Percentiles rank a stretch among this genome's conserved stretches.
Conservation (phyloP, 768 basidiomycete species). For the Kwoniella sp. region DNA sequence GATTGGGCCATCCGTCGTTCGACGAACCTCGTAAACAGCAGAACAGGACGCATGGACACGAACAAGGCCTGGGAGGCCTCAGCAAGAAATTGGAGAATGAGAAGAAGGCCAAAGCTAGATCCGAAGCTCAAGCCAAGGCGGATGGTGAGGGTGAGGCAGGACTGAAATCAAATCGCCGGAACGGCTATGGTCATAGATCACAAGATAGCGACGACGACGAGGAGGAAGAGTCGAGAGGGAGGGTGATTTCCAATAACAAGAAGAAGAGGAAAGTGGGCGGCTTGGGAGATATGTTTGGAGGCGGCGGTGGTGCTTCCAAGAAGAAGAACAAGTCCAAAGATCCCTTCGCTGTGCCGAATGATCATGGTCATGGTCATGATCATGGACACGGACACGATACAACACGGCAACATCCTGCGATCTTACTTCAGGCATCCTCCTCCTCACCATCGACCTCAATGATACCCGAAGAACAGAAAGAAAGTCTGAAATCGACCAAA, state of each 20-base stretch:
- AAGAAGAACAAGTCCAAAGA: constrained; percentile 36
- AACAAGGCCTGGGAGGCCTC: constrained; percentile 2
- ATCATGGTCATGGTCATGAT: too few species aligned
- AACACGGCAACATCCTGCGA: not conserved
- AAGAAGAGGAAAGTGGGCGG: constrained; percentile 11
- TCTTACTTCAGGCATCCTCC: not conserved
- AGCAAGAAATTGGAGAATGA: constrained; percentile 16
- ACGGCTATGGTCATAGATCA: constrained; percentile 14
- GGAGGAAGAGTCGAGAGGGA: constrained; percentile 36
- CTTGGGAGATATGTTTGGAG: constrained; percentile 20
- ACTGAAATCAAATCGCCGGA: not conserved
- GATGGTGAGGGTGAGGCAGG: too few species aligned
- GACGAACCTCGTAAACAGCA: constrained; percentile 10
- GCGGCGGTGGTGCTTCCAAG: not conserved
- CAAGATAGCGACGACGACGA: constrained; percentile 23
- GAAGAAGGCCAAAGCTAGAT: constrained; percentile 13
- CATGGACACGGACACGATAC: not conserved
- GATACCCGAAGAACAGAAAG: too few species aligned
- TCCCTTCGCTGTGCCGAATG: constrained; percentile 9
- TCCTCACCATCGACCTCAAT: not conserved
- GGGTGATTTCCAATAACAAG: constrained; percentile 26
- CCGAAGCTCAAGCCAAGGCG: not conserved
- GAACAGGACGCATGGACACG: not conserved
- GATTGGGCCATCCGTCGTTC: constrained; percentile 39
- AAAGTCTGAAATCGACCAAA: too few species aligned